Percentiles rank a stretch among this genome's conserved stretches.
These are phyloP conservation scores for Colletotrichum euphorbiae DNA, from an alignment of 2,329 filamentous ascomycete species.

Conservation along the genomic window DNA sequence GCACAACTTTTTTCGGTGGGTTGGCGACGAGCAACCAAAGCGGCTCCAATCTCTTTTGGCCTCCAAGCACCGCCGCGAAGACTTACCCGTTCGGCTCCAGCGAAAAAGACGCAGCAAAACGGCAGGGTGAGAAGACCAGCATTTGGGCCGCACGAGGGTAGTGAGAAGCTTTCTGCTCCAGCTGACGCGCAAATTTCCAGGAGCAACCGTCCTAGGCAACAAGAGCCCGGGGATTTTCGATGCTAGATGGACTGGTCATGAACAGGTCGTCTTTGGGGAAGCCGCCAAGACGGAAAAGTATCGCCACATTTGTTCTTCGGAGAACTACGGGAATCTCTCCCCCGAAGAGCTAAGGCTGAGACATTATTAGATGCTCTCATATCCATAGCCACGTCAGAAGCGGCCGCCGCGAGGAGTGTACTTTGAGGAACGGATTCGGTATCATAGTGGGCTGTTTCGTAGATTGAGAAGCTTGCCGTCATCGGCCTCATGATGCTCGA, in stretches of 20 bases:
- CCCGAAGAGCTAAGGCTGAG: not conserved
- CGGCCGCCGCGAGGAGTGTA: not conserved
- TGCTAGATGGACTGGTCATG: not conserved
- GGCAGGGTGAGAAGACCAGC: not conserved
- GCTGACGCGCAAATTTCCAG: not conserved
- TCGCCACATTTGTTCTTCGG: not conserved
- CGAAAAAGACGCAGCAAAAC: not conserved
- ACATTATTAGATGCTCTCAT: not conserved
- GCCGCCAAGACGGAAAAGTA: not conserved
- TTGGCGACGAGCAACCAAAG: not conserved
- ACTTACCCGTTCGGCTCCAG: not conserved
- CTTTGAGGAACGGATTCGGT: not conserved
- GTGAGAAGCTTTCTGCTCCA: not conserved
- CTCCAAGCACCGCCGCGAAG: too few species aligned
- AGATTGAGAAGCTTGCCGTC: not conserved
- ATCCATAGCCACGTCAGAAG: not conserved
- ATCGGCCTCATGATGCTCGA: not conserved
- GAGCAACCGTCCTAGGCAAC: not conserved
- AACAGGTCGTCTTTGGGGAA: not conserved
- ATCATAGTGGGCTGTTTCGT: not conserved
- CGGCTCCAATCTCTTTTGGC: too few species aligned
- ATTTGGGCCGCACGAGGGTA: not conserved
- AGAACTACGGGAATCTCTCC: not conserved
- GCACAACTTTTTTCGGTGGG: too few species aligned
- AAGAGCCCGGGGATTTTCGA: not conserved